Evolutionary conservation across 768 basidiomycete species (phyloP), one percentile per base, ranked within the genome.

Genomic region (Mycena latifolia): DNA sequence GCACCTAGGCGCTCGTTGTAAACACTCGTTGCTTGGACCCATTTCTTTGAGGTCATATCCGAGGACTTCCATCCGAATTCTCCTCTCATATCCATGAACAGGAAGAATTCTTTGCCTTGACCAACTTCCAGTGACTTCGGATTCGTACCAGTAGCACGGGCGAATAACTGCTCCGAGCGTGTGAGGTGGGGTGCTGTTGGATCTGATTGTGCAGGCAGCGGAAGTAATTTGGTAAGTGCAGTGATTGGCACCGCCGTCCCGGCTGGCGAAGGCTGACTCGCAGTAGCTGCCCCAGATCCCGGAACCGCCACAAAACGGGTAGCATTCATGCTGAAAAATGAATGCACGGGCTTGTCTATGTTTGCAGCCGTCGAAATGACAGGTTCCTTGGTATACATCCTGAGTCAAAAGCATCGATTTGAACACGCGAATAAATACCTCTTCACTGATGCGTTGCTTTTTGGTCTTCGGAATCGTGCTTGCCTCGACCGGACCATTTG

Each of bases 11-110:
- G 37, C 41, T 22, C 50, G 14, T 53, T 61, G 27, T 53, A 58
- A 10, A 31, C 2, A 4, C 0, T n/a, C 5, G 24, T 27, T 10
- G 60, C 60, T 2, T 61, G 39, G 0, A 20, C 50, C 60, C 60
- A 61, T 22, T 45, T 61, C 22, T 10, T 61, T 4, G 60, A 45
- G 0, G 60, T 53, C 51, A 61, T 53, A 20, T 53, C 51, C 11
- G 50, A 61, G 1, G 60, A 14, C 12, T 61, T 61, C 60, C 60
- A 61, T 12, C n/a, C 8, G 1, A 58, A 15, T 37, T 58, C 56
- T 7, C 24, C 24, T n/a, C 56, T 27, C 56, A 58, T 58, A 17
- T 58, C n/a, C 27, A 58, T 33, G 29, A 58, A 58, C 25, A 58
- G 20, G n/a, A 22, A 58, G 56, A 58, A 58, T 20, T 58, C 56